Base-by-base conservation (phyloP, 1,284 basidiomycete genomes). In the Clitocybe nebularis region DNA sequence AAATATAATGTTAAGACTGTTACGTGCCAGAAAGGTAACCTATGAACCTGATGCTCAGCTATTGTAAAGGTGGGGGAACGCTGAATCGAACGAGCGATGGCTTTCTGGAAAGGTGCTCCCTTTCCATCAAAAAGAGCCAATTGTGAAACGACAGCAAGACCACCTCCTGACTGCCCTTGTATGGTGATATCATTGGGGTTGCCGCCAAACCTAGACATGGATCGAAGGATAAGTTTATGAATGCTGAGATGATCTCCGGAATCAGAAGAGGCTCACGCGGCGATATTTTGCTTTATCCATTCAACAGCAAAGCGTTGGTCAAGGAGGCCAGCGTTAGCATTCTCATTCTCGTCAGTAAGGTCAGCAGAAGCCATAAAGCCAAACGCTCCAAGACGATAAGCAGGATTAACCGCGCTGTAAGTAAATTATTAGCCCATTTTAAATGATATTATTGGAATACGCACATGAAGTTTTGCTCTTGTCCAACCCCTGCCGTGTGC, bases 391-490 rank as follows among this genome's bases (percentile, higher is more conserved):
- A 32, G 29, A 17, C 29, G 29, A 16, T 32, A 32, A 9, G 29
- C 29, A 16, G 29, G 29, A 14, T 32, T 32, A 17, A 32, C 13
- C 5, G 29, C 29, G 11, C 29, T 32, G 29, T 16, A n/a, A n/a
- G n/a, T n/a, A n/a, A n/a, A n/a, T n/a, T n/a, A n/a, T n/a, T n/a
- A n/a, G n/a, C n/a, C n/a, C n/a, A n/a, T n/a, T n/a, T n/a, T n/a
- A n/a, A n/a, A n/a, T n/a, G n/a, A n/a, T n/a, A n/a, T n/a, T n/a
- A n/a, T n/a, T n/a, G n/a, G n/a, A n/a, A 3, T 3, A 32, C 29
- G 9, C 10, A 32, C 29, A 32, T 32, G 29, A 32, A 32, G 29
- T 32, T 32, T 16, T 32, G 29, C 29, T 32, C 29, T 32, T 32
- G 29, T 5, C 29, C 11, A 32, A 32, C 29, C 29, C 29, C 29